phyloP scores from a whole-genome alignment of 2,329 filamentous ascomycete species.

The Venturia aucupariae region DNA sequence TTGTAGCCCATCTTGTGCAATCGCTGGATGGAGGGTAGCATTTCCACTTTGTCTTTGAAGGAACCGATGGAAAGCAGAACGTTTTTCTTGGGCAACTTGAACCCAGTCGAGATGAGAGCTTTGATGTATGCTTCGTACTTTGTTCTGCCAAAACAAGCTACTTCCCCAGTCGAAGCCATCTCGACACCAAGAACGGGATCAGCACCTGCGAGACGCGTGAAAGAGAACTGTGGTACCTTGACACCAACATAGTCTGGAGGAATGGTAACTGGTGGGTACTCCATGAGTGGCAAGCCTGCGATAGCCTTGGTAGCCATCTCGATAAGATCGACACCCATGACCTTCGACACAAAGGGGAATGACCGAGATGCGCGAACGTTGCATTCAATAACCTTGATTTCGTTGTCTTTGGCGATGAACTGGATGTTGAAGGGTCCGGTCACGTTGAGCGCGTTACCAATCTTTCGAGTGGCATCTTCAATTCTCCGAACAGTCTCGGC shows the following conservation, averaged over 20 bases:
- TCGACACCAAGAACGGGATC: constrained; percentile 96
- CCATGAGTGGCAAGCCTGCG: constrained; percentile 69
- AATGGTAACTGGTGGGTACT: constrained; percentile 71
- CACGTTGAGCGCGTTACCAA: constrained; percentile 85
- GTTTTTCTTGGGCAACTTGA: constrained; percentile 92
- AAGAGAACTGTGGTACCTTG: constrained; percentile 98
- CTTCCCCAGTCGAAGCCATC: constrained; percentile 98
- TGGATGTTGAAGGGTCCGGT: constrained; percentile 98
- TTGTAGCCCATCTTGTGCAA: constrained; percentile 89
- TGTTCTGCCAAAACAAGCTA: constrained; percentile 89
- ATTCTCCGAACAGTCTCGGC: constrained; percentile 82
- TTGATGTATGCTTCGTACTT: constrained; percentile 98
- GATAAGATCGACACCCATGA: constrained; percentile 95
- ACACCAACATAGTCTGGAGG: constrained; percentile 81
- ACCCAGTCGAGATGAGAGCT: constrained; percentile 88
- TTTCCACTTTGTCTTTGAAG: constrained; percentile 96
- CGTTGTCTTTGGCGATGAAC: constrained; percentile 98
- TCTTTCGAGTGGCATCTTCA: constrained; percentile 90
- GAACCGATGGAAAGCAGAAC: constrained; percentile 91
- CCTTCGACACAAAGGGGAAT: constrained; percentile 97
- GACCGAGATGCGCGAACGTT: constrained; percentile 94
- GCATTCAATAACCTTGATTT: constrained; percentile 99
- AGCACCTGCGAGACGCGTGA: constrained; percentile 90
- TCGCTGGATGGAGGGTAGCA: constrained; percentile 86
- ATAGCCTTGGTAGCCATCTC: constrained; percentile 99